Evolutionary conservation across 176 grass and related monocot genomes (phyloP).

Genomic region (Pontederia crassipes): DNA sequence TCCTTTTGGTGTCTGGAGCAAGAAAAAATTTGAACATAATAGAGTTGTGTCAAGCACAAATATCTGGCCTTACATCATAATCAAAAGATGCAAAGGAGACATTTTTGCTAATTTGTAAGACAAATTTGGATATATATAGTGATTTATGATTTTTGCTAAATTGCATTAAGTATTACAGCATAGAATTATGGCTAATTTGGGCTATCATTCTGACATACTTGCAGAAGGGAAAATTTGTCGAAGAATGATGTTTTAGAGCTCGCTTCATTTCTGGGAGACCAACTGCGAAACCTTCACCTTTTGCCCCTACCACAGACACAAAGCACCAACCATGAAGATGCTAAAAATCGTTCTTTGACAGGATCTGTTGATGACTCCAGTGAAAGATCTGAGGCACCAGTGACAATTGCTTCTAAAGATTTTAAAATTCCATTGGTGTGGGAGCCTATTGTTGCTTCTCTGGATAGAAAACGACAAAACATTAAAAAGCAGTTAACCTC

Average conservation of each 20-base stretch:
- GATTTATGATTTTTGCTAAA: neutral
- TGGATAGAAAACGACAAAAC: slow-evolving; percentile 50
- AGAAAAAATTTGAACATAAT: slow-evolving; percentile 43
- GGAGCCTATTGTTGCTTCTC: slow-evolving; percentile 45
- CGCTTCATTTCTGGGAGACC: slow-evolving; percentile 85
- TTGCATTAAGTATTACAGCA: slow-evolving; percentile 4
- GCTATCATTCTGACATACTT: slow-evolving; percentile 18
- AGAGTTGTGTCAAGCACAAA: slow-evolving; percentile 28
- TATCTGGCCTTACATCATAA: slow-evolving; percentile 92
- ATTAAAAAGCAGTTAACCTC: slow-evolving; percentile 50
- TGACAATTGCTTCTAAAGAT: slow-evolving; percentile 1
- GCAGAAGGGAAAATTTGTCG: slow-evolving; percentile 63
- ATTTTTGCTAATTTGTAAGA: slow-evolving; percentile 91
- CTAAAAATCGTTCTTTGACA: slow-evolving; percentile 6
- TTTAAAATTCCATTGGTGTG: slow-evolving; percentile 41
- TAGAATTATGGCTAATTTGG: neutral
- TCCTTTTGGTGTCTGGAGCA: slow-evolving; percentile 84
- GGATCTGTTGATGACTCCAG: too few species aligned
- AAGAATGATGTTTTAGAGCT: slow-evolving; percentile 56
- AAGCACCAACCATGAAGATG: slow-evolving; percentile 15
- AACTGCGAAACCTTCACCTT: slow-evolving; percentile 67
- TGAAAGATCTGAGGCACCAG: neutral
- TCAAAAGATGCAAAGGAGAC: slow-evolving; percentile 78
- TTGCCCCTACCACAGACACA: slow-evolving; percentile 46
- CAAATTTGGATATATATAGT: slow-evolving; percentile 11